phyloP scores from a whole-genome alignment of 106 monocot species.

The Ottelia alismoides region DNA sequence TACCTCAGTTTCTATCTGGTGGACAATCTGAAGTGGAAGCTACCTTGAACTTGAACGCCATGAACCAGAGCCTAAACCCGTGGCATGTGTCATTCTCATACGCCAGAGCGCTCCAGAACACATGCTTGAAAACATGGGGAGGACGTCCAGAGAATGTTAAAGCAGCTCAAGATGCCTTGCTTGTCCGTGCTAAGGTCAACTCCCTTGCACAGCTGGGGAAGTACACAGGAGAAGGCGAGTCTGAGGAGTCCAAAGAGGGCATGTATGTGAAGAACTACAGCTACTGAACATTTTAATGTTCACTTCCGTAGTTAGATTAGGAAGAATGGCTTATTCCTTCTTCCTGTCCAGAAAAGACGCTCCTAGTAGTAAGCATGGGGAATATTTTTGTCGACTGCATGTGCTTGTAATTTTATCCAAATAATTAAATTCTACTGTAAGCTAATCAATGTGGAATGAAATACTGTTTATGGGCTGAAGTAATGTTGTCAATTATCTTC shows the following conservation, averaged over 20 bases:
- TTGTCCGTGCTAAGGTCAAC: slow-evolving; percentile 2
- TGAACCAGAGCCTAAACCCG: slow-evolving; percentile 1
- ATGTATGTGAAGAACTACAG: neutral
- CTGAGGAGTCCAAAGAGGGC: slow-evolving; percentile 3
- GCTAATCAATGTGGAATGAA: too few species aligned
- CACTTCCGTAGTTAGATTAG: too few species aligned
- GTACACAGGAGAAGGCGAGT: slow-evolving; percentile 5
- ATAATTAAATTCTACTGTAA: too few species aligned
- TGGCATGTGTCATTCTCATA: slow-evolving; percentile 6
- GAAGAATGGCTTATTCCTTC: too few species aligned
- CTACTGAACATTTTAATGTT: too few species aligned
- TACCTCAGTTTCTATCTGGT: neutral
- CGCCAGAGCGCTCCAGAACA: slow-evolving; percentile 3
- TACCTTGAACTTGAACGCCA: slow-evolving; percentile 4
- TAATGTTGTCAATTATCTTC: too few species aligned
- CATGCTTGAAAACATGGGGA: slow-evolving; percentile 4
- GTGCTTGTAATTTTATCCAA: too few species aligned
- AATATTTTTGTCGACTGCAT: too few species aligned
- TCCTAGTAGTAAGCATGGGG: too few species aligned
- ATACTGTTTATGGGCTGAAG: too few species aligned
- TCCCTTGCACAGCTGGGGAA: slow-evolving; percentile 2
- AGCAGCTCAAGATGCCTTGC: slow-evolving; percentile 3
- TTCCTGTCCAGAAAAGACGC: too few species aligned
- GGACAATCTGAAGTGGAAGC: slow-evolving; percentile 3
- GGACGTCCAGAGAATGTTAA: slow-evolving; percentile 4